Base-by-base conservation (phyloP, 805 yeast genomes). In the Metschnikowia colocasiae region DNA sequence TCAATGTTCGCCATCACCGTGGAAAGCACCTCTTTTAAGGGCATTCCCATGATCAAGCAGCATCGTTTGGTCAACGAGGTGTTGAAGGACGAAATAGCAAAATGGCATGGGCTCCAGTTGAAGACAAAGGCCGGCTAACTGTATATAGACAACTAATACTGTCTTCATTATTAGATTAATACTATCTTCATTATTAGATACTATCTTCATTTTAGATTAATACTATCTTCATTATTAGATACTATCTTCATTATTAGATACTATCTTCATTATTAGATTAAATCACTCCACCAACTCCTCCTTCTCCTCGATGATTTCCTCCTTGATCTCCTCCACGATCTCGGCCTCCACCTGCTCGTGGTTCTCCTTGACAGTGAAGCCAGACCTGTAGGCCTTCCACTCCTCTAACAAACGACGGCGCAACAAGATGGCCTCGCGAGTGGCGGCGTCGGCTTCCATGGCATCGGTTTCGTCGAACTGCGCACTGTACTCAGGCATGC, bases 51-150 rank as follows among this genome's bases (percentile, higher is more conserved):
- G 82, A 76, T 94, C 54, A 91, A 90, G 61, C 99, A 94, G 64
- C 99, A 94, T 60, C 77, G 96, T 50, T 64, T 92, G 55, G 98
- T 94, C 13, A 92, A 94, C 65, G 79, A 81, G 46, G 73, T 82
- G 2, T 72, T 94, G 57, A 82, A 84, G 51, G 95, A 88, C 35
- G 98, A 94, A 58, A 88, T 94, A 39, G 71, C 81, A 25, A 76
- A 85, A 59, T 94, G 98, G 99, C 99, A 94, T 63, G 99, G 99
- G 0, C 70, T 92, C 45, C 97, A 92, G 64, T 74, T 92, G 51
- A 79, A 78, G 55, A 92, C 98, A 0, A 83, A 78, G 60, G 80
- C 80, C 30, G 68, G 47, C 2, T 57, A 37, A 43, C 20, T 37
- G 40, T 25, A 23, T 16, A 23, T 23, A 36, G 9, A 29, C 10